Conservation (phyloP, 2,329 filamentous ascomycete species). For the Botrytis tulipae region DNA sequence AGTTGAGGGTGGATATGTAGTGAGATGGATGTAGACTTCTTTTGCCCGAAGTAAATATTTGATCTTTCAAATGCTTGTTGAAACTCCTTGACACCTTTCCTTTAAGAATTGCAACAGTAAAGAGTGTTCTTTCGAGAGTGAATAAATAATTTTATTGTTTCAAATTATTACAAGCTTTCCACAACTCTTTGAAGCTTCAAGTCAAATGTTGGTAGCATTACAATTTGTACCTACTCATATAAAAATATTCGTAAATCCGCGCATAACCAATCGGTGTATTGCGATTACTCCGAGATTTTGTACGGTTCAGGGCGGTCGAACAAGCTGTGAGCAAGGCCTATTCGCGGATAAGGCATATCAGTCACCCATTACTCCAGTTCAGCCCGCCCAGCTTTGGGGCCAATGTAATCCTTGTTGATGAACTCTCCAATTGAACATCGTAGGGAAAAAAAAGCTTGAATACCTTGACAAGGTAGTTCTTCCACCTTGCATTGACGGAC, state of each 20-base stretch:
- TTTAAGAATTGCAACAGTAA: not conserved
- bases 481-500: conserved; percentile 10
- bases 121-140: not conserved
- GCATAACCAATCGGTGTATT: conserved; percentile 16
- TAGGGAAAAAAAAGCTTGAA: conserved; percentile 2
- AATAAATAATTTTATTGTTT: not conserved
- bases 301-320: not conserved
- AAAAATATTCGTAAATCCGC: conserved; percentile 14
- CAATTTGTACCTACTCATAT: not conserved
- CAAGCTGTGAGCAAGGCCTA: not conserved
- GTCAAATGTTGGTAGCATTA: not conserved
- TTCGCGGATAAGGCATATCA: conserved; percentile 14
- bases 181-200: not conserved
- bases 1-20: not conserved
- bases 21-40: conserved; percentile 12
- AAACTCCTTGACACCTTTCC: not conserved
- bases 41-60: conserved; percentile 4
- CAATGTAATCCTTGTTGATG: conserved; percentile 11
- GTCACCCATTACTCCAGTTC: not conserved
- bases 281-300: conserved; percentile 13
- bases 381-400: not conserved
- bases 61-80: not conserved
- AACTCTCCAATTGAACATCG: conserved; percentile 6
- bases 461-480: conserved; percentile 16
- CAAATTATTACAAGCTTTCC: not conserved